Percentiles rank a stretch among this genome's conserved stretches.
Conservation (phyloP, 2,329 filamentous ascomycete species). For the Fusarium lyarnte region DNA sequence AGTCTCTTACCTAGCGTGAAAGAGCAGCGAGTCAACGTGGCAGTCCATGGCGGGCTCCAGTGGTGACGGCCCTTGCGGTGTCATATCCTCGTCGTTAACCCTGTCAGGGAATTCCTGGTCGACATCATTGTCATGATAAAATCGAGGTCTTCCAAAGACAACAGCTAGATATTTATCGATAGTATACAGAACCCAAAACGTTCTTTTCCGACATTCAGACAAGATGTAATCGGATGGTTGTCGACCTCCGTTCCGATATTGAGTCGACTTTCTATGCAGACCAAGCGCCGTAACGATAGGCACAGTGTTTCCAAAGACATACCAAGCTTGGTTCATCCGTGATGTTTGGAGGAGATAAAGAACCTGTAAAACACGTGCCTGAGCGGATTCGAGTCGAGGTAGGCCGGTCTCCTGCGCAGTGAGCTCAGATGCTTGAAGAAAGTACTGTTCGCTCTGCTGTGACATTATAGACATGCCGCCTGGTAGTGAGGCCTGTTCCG, state of each 20-base stretch:
- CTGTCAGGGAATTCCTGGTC: constrained; percentile 67
- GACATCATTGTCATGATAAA: constrained; percentile 71
- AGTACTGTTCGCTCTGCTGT: constrained; percentile 52
- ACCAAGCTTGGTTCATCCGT: constrained; percentile 69
- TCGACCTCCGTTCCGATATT: constrained; percentile 29
- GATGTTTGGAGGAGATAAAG: constrained; percentile 68
- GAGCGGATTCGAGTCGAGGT: constrained; percentile 64
- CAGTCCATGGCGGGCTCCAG: constrained; percentile 52
- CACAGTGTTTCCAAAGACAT: constrained; percentile 65
- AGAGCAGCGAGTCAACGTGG: constrained; percentile 58
- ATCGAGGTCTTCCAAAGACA: constrained; percentile 68
- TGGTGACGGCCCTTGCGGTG: constrained; percentile 50
- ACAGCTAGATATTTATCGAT: constrained; percentile 71
- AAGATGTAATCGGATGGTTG: constrained; percentile 53
- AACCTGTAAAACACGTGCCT: constrained; percentile 66
- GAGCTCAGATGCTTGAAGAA: constrained; percentile 50
- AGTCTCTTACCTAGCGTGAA: constrained; percentile 51
- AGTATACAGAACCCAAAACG: constrained; percentile 71
- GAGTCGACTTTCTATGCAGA: constrained; percentile 40
- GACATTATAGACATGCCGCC: not conserved
- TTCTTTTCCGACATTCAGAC: constrained; percentile 63
- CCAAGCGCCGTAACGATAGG: constrained; percentile 61
- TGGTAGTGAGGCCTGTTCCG: not conserved
- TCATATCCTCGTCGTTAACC: constrained; percentile 67
- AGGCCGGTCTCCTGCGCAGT: constrained; percentile 61